Evolutionary conservation across 2,329 filamentous ascomycete species (phyloP).

Genomic region (Leptographium galeiforme): DNA sequence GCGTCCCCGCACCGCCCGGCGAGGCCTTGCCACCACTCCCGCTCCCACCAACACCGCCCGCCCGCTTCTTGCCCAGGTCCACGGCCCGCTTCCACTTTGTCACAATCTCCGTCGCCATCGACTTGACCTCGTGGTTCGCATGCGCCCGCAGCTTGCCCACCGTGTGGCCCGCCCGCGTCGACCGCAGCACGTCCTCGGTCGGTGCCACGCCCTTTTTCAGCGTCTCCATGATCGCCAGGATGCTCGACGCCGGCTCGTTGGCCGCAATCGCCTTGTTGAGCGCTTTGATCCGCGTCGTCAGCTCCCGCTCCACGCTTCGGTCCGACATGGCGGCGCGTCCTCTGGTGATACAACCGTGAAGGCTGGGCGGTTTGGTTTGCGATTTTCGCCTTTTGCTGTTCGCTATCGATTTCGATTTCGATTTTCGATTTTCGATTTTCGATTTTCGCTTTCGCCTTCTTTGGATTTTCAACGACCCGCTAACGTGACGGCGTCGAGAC

Average conservation of each 20-base stretch:
- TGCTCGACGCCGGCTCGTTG: conserved; percentile 59
- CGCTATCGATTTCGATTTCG: too few relatives aligned
- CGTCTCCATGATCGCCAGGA: conserved; percentile 62
- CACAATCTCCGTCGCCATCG: conserved; percentile 69
- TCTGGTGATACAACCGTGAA: background rate
- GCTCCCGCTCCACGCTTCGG: conserved; percentile 55
- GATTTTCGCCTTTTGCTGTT: too few relatives aligned
- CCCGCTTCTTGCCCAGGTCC: conserved; percentile 44
- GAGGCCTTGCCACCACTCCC: conserved; percentile 21
- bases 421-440: too few relatives aligned
- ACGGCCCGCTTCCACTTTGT: conserved; percentile 76
- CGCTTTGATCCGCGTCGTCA: conserved; percentile 62
- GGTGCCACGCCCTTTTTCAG: conserved; percentile 70
- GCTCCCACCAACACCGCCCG: conserved; percentile 4
- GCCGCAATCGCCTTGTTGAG: conserved; percentile 65
- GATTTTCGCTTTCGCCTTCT: too few relatives aligned
- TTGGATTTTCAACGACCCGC: too few relatives aligned
- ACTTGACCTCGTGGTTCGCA: conserved; percentile 66
- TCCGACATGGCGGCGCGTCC: conserved; percentile 4
- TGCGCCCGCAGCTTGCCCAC: conserved; percentile 73
- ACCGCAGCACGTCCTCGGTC: conserved; percentile 80
- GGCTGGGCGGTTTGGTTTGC: too few relatives aligned
- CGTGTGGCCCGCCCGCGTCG: conserved; percentile 80
- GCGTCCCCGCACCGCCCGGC: conserved; percentile 21
- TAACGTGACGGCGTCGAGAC: too few relatives aligned